A percentile compares a stretch with the other conserved stretches of the same genome.
phyloP scores from a whole-genome alignment of 306 rosid species.

The Cicer arietinum region DNA sequence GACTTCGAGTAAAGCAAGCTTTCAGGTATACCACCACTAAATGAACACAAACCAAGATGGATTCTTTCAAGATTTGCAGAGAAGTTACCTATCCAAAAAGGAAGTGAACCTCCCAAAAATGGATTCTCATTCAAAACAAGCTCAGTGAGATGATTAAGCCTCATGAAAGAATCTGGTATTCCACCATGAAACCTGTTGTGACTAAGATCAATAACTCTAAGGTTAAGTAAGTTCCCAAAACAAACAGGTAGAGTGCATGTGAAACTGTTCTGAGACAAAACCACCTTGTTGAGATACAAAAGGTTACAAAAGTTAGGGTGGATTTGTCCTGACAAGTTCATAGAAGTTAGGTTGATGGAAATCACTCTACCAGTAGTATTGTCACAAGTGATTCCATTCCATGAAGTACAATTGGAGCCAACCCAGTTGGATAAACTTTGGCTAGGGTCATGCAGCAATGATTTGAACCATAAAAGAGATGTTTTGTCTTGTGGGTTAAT shows the following conservation, averaged over 20 bases:
- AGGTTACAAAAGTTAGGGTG: slow-evolving; percentile 67
- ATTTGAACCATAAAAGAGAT: slow-evolving; percentile 62
- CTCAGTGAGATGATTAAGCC: slow-evolving; percentile 64
- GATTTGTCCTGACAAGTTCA: slow-evolving; percentile 83
- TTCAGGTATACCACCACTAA: slow-evolving; percentile 76
- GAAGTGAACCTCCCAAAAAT: slow-evolving; percentile 72
- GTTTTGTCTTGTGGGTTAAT: slow-evolving; percentile 70
- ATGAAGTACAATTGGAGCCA: slow-evolving; percentile 73
- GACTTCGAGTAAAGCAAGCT: slow-evolving; percentile 65
- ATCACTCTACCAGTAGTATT: slow-evolving; percentile 73
- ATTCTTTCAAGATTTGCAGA: slow-evolving; percentile 71
- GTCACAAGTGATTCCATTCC: slow-evolving; percentile 84
- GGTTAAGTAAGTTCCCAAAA: slow-evolving; percentile 62
- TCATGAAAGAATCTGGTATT: slow-evolving; percentile 69
- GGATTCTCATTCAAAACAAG: slow-evolving; percentile 77
- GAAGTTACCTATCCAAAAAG: slow-evolving; percentile 88
- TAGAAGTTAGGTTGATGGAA: slow-evolving; percentile 61
- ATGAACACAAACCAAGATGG: slow-evolving; percentile 65
- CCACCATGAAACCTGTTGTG: slow-evolving; percentile 71
- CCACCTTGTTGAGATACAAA: slow-evolving; percentile 59
- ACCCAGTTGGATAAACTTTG: slow-evolving; percentile 77
- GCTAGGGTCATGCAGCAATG: slow-evolving; percentile 67
- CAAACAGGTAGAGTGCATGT: slow-evolving; percentile 67
- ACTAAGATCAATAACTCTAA: slow-evolving; percentile 68
- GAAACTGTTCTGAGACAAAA: slow-evolving; percentile 74